Conservation (phyloP, 192 early-diverging fungal genomes). For the Coemansia sp. region DNA sequence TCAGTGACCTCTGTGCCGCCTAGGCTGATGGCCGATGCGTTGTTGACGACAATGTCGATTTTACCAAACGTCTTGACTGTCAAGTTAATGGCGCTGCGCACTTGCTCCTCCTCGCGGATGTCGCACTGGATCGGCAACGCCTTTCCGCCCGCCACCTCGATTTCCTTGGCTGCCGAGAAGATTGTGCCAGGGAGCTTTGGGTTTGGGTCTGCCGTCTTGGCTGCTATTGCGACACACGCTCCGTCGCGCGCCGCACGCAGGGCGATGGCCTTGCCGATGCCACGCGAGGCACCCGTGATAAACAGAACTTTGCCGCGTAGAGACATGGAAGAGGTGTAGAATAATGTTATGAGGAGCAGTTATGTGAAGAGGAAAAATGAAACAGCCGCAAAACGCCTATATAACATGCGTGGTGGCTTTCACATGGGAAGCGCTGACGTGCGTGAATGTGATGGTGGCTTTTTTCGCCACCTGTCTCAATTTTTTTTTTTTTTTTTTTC, state of each 20-base stretch:
- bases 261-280: conserved; percentile 81
- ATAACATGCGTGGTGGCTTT: background rate
- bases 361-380: background rate
- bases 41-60: conserved; percentile 84
- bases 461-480: background rate
- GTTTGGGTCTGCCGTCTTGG: conserved; percentile 72
- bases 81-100: conserved; percentile 64
- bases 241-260: conserved; percentile 66
- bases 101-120: conserved; percentile 77
- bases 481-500: background rate
- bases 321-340: conserved; percentile 28
- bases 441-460: background rate
- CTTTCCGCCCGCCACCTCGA: conserved; percentile 71
- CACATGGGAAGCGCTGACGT: background rate
- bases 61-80: conserved; percentile 71
- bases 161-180: conserved; percentile 71
- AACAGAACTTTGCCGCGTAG: conserved; percentile 58
- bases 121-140: conserved; percentile 81
- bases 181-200: conserved; percentile 83
- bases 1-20: conserved; percentile 59
- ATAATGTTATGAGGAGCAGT: background rate
- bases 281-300: conserved; percentile 64
- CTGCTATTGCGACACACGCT: conserved; percentile 70
- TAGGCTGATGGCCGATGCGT: conserved; percentile 74
- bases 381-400: background rate